Evolutionary conservation across 176 grass and related monocot species (phyloP).

Genomic region (Bothriochloa decipiens): DNA sequence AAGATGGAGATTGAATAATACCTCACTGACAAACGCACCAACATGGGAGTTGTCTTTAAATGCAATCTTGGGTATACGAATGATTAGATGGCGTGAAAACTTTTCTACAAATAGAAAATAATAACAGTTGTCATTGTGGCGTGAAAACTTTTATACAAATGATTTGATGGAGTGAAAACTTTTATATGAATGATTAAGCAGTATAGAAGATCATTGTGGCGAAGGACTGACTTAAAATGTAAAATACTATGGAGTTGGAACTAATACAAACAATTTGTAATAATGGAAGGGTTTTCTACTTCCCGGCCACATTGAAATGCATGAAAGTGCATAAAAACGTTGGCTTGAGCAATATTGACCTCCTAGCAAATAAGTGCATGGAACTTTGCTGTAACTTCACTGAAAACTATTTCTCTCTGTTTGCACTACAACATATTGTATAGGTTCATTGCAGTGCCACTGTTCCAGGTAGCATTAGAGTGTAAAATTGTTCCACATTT

Average conservation of each 20-base stretch:
- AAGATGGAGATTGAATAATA: constrained; percentile 47
- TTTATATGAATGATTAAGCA: neutral
- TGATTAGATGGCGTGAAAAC: constrained; percentile 91
- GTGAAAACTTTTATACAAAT: no score
- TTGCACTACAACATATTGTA: neutral
- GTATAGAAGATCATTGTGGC: constrained; percentile 18
- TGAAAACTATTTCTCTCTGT: constrained; percentile 6
- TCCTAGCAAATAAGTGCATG: constrained; percentile 13
- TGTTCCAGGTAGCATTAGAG: neutral
- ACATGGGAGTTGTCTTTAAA: constrained; percentile 98
- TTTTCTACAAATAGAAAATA: constrained; percentile 68
- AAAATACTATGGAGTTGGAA: neutral
- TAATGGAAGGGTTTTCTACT: constrained; percentile 1
- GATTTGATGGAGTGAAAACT: no score
- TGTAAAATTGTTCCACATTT: constrained; percentile 5
- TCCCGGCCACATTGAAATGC: neutral
- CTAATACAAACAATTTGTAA: constrained; percentile 1
- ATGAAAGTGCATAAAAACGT: constrained; percentile 11
- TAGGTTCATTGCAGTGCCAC: neutral
- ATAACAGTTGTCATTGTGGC: constrained; percentile 33
- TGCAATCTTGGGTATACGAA: constrained; percentile 81
- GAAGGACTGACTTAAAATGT: neutral
- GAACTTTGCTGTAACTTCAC: neutral
- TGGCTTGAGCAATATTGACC: constrained; percentile 7
- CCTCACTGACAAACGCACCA: constrained; percentile 89